A percentile compares a stretch with the other conserved stretches of the same genome.
These are phyloP conservation scores for Triangularia verruculosa DNA, from an alignment of 2,329 filamentous ascomycete species.

Conservation along the genomic window DNA sequence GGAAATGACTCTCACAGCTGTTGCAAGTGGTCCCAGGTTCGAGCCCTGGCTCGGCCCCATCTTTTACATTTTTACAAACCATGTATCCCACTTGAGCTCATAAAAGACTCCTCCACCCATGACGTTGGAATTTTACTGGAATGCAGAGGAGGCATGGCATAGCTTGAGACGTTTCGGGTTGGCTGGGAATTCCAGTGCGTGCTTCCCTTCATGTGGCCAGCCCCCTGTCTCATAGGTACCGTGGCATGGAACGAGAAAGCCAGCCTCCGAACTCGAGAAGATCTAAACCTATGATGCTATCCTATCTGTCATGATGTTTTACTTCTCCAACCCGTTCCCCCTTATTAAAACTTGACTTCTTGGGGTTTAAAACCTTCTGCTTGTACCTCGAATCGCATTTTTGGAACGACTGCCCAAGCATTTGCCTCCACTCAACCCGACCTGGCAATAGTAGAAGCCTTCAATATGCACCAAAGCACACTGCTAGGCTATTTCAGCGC, in stretches of 20 bases:
- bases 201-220: too few species aligned
- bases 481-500: not conserved
- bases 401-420: not conserved
- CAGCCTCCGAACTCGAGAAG: not conserved
- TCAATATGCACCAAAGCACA: not conserved
- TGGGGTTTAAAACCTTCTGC: not conserved
- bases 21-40: slow-evolving; percentile 18
- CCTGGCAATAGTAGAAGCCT: not conserved
- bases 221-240: not conserved
- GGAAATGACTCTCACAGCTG: not conserved
- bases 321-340: not conserved
- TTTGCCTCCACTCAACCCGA: not conserved
- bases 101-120: too few species aligned
- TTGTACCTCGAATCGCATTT: not conserved
- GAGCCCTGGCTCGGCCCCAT: slow-evolving; percentile 15
- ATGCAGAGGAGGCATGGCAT: not conserved
- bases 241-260: not conserved
- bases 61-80: not conserved
- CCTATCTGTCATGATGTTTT: not conserved
- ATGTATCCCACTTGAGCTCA: too few species aligned
- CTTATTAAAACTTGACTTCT: not conserved
- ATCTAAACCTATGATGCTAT: not conserved
- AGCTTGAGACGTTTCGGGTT: not conserved
- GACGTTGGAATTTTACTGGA: not conserved
- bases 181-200: not conserved